These are phyloP conservation scores for Tetrahymena elliotti DNA, from an alignment of 73 alveolate genomes.

Conservation along the genomic window DNA sequence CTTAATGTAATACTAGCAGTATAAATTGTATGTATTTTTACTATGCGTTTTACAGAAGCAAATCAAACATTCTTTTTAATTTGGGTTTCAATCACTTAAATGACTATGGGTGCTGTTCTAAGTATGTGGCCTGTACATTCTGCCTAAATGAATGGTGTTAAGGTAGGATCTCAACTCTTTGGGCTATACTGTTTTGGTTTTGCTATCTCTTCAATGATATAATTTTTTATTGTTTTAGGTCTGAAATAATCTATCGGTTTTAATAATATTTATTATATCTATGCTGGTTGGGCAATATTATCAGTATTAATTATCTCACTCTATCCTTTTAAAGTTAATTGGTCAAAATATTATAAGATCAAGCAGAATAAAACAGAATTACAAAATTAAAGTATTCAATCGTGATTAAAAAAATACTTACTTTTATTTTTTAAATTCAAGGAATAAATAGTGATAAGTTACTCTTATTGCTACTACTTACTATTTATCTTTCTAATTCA, in stretches of 20 bases:
- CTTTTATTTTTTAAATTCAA: too few species aligned
- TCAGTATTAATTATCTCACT: background rate
- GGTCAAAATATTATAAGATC: background rate
- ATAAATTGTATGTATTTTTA: background rate
- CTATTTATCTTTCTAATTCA: too few species aligned
- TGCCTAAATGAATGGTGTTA: background rate
- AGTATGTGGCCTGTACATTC: background rate
- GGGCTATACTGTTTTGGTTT: background rate
- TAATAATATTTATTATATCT: background rate
- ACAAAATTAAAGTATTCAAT: background rate
- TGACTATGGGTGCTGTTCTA: background rate
- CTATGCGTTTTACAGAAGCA: background rate
- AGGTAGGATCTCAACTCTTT: background rate
- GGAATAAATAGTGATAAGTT: too few species aligned
- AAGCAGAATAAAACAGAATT: background rate
- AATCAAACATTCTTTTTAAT: background rate
- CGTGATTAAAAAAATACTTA: too few species aligned
- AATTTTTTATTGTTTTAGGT: background rate
- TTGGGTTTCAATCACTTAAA: background rate
- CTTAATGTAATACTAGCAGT: background rate
- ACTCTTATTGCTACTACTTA: too few species aligned
- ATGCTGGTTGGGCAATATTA: background rate
- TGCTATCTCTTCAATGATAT: background rate
- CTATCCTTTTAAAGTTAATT: background rate
- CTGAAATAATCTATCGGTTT: background rate